Evolutionary conservation across 1,284 basidiomycete genomes (phyloP), one percentile per base, ranked within the genome.

Genomic region (Schizophyllum commune): DNA sequence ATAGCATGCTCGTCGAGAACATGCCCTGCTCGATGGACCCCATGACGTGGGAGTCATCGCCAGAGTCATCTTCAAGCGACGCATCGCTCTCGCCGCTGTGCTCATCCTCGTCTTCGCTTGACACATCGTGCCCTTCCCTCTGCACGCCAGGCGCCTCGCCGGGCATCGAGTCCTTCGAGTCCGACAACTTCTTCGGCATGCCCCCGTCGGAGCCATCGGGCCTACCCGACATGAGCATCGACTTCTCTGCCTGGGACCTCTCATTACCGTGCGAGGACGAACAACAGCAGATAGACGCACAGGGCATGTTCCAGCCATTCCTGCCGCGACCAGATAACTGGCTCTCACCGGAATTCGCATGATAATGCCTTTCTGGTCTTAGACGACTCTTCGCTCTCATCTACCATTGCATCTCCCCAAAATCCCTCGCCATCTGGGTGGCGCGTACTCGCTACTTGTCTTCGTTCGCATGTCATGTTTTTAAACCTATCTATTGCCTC

Each of bases 1-100:
- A 47, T 47, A 47, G 39, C 39, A 65, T 64, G 52, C 51, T 56
- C 58, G 62, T 61, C 17, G 65, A 61, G 61, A 64, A 64, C 63
- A 64, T 62, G 61, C 65, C 64, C 60, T 64, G 63, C 39, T 19
- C 32, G 61, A 64, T 64, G 7, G 65, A 64, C 8, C 62, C 62
- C 4, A 65, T 61, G 47, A 62, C 64, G 54, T 65, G 65, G 21
- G 61, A 27, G 55, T 63, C 64, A 47, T 64, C 63, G 39, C 54
- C 65, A 51, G 57, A 61, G 5, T 52, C 61, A 17, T 17, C 39
- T 17, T 11, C 17, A 8, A 47, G 39, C 39, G 39, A 47, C 39
- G 17, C 39, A 47, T 47, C 39, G 13, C 9, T 47, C 39, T 47
- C 39, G 39, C 39, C 39, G 39, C 39, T 17, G 9, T 47, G 39